Evolutionary conservation across 148 eudicot species (phyloP).

Genomic region (Heliamphora exappendiculata): DNA sequence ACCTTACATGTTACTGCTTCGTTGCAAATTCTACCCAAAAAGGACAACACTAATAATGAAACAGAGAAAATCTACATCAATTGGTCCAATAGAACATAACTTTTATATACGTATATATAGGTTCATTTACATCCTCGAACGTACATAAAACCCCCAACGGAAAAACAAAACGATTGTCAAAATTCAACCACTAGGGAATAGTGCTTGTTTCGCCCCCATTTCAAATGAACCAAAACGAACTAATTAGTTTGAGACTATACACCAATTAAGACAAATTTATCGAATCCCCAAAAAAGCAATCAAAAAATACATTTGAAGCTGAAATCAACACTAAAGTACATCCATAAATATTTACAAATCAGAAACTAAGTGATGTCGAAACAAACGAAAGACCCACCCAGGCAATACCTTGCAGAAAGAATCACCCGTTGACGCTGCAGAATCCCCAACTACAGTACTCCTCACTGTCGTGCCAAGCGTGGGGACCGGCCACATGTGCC

Average conservation of each 20-base stretch:
- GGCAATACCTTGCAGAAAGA: slow-evolving; percentile 31
- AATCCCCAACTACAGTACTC: slow-evolving; percentile 20
- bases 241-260: not conserved
- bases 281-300: not conserved
- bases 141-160: not conserved
- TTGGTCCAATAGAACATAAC: not conserved
- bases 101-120: not conserved
- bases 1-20: not conserved
- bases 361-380: not conserved
- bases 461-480: slow-evolving; percentile 16
- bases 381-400: slow-evolving; percentile 5
- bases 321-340: not conserved
- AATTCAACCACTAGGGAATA: not conserved
- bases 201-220: not conserved
- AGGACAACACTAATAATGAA: too few relatives aligned
- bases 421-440: slow-evolving; percentile 17
- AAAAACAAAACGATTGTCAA: not conserved
- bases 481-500: slow-evolving; percentile 40
- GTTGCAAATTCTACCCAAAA: not conserved
- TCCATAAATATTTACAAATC: not conserved
- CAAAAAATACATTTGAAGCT: not conserved
- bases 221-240: not conserved
- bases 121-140: not conserved
- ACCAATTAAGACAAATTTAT: not conserved
- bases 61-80: not conserved